phyloP scores from a whole-genome alignment of 306 rosid genomes.

The Lablab purpureus region DNA sequence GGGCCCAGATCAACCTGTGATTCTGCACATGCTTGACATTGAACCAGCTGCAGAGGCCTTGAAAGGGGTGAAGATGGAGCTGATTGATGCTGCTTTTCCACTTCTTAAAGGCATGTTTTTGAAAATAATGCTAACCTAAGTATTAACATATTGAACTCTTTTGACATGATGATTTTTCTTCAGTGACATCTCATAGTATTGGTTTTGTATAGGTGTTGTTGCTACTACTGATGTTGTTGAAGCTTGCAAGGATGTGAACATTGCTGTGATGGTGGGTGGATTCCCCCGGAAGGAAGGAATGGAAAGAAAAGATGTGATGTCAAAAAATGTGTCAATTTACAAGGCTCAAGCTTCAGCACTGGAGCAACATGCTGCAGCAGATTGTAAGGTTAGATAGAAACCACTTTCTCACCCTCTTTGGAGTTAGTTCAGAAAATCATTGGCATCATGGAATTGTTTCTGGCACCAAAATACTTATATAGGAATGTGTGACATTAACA shows the following conservation, averaged over 20 bases:
- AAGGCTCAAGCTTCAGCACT: constrained; percentile 82
- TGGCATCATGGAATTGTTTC: background rate
- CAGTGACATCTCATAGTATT: background rate
- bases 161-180: background rate
- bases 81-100: constrained; percentile 74
- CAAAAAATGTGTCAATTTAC: constrained; percentile 75
- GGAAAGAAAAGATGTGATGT: constrained; percentile 85
- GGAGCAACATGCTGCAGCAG: constrained; percentile 73
- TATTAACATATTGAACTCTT: no score
- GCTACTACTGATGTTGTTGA: constrained; percentile 73
- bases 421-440: background rate
- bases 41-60: constrained; percentile 68
- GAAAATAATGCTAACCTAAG: background rate
- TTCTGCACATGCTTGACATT: constrained; percentile 78
- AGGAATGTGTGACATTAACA: background rate
- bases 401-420: background rate
- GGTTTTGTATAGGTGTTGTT: constrained; percentile 58
- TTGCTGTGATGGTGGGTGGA: constrained; percentile 84
- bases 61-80: constrained; percentile 76
- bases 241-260: constrained; percentile 71
- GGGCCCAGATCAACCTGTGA: constrained; percentile 75
- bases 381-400: constrained; percentile 63
- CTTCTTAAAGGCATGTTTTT: constrained; percentile 58
- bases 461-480: background rate
- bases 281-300: constrained; percentile 81